phyloP scores from a whole-genome alignment of 1,284 basidiomycete species.

The Somion occarium region DNA sequence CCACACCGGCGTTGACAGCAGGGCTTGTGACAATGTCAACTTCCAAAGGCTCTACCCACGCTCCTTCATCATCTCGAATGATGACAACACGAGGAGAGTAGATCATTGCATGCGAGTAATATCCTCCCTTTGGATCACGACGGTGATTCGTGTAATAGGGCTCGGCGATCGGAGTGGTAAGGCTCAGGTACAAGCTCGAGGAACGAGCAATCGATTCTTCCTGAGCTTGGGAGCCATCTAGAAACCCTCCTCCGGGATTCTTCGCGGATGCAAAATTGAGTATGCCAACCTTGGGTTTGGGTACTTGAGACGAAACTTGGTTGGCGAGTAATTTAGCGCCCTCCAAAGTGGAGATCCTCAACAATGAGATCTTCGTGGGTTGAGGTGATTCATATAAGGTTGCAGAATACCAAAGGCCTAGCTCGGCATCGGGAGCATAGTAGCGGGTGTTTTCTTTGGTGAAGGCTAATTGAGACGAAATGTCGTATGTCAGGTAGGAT shows the following conservation, averaged over 20 bases:
- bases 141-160: constrained; percentile 55
- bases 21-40: constrained; percentile 61
- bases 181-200: constrained; percentile 55
- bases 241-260: constrained; percentile 66
- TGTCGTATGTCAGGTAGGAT: constrained; percentile 24
- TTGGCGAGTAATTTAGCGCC: constrained; percentile 33
- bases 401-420: constrained; percentile 32
- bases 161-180: constrained; percentile 46
- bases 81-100: constrained; percentile 57
- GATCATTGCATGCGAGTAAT: constrained; percentile 65
- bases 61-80: constrained; percentile 52
- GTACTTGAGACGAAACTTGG: constrained; percentile 14
- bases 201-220: constrained; percentile 71
- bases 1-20: constrained; percentile 67
- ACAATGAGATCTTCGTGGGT: constrained; percentile 32
- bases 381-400: constrained; percentile 9
- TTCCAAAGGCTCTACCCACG: constrained; percentile 46
- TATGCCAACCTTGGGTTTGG: constrained; percentile 42
- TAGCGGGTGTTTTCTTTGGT: constrained; percentile 36
- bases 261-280: constrained; percentile 70
- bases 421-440: constrained; percentile 34
- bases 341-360: constrained; percentile 51
- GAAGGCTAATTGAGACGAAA: constrained; percentile 27
- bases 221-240: constrained; percentile 60
- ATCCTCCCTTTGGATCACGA: constrained; percentile 42